phyloP scores from a whole-genome alignment of 1,284 basidiomycete genomes.

The Cystobasidiaceae sp. region DNA sequence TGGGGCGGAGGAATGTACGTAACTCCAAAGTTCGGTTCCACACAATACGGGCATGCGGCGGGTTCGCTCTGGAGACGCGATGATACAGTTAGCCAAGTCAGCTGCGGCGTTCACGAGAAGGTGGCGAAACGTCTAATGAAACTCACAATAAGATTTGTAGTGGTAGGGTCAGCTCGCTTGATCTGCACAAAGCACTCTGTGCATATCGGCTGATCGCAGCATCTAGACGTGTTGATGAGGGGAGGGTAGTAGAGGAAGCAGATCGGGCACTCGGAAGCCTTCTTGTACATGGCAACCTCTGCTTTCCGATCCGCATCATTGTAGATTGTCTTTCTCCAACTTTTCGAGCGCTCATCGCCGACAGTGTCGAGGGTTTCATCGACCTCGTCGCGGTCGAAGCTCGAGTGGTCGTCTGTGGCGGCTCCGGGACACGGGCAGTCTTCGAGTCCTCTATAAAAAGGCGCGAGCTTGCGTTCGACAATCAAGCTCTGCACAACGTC shows the following conservation, averaged over 20 bases:
- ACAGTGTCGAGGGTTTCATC: slow-evolving; percentile 32
- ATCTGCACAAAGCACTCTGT: slow-evolving; percentile 99
- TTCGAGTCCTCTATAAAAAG: slow-evolving; percentile 91
- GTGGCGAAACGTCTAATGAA: not conserved
- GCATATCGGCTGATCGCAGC: slow-evolving; percentile 96
- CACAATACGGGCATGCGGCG: slow-evolving; percentile 92
- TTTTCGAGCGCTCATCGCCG: slow-evolving; percentile 24
- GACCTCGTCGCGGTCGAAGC: slow-evolving; percentile 60
- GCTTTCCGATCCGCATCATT: slow-evolving; percentile 35
- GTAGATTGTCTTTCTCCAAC: slow-evolving; percentile 9
- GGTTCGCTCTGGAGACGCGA: slow-evolving; percentile 62
- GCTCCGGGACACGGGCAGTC: slow-evolving; percentile 85
- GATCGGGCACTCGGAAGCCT: slow-evolving; percentile 95
- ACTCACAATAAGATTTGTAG: slow-evolving; percentile 68
- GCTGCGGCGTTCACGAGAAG: not conserved
- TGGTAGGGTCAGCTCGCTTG: slow-evolving; percentile 87
- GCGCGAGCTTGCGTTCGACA: slow-evolving; percentile 77
- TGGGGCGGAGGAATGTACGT: slow-evolving; percentile 57
- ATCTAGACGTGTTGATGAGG: slow-evolving; percentile 93
- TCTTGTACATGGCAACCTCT: slow-evolving; percentile 60
- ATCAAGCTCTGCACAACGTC: slow-evolving; percentile 78
- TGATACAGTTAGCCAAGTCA: not conserved
- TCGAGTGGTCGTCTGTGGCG: slow-evolving; percentile 70
- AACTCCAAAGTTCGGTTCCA: slow-evolving; percentile 92
- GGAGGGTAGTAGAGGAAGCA: slow-evolving; percentile 97